Evolutionary conservation across 1,284 basidiomycete species (phyloP).

Genomic region (Trametes hirsuta): DNA sequence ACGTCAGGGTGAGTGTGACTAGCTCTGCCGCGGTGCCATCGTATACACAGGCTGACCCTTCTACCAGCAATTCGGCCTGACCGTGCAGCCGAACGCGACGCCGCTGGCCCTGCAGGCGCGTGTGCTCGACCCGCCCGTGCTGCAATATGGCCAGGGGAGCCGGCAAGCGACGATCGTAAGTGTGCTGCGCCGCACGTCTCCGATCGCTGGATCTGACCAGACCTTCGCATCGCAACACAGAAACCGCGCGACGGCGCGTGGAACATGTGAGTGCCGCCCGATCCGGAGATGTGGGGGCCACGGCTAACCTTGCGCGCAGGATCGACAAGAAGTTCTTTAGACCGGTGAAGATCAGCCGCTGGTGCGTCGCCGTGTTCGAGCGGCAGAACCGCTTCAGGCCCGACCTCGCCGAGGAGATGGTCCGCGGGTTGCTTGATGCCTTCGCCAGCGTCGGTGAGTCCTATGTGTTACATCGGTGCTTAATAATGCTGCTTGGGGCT

Average conservation of each 20-base stretch:
- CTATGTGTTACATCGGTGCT: not conserved
- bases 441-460: conserved; percentile 61
- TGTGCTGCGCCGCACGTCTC: not conserved
- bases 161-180: conserved; percentile 58
- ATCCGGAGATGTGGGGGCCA: not conserved
- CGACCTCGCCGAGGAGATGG: conserved; percentile 50
- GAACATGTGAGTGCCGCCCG: conserved; percentile 57
- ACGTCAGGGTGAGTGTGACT: conserved; percentile 47
- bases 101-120: conserved; percentile 62
- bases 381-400: conserved; percentile 53
- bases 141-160: conserved; percentile 60
- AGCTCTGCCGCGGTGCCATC: not conserved
- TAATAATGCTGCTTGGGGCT: not conserved
- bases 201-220: not conserved
- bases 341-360: conserved; percentile 53
- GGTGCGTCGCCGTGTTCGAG: conserved; percentile 70
- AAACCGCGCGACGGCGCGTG: conserved; percentile 64
- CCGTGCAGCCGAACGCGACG: conserved; percentile 49
- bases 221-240: conserved; percentile 35
- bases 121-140: conserved; percentile 59
- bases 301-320: conserved; percentile 41
- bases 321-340: conserved; percentile 65
- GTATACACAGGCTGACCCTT: not conserved
- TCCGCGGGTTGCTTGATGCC: conserved; percentile 47
- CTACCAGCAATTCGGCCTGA: conserved; percentile 57